phyloP scores from a whole-genome alignment of 2,329 filamentous ascomycete genomes.

The Exophiala mesophila region DNA sequence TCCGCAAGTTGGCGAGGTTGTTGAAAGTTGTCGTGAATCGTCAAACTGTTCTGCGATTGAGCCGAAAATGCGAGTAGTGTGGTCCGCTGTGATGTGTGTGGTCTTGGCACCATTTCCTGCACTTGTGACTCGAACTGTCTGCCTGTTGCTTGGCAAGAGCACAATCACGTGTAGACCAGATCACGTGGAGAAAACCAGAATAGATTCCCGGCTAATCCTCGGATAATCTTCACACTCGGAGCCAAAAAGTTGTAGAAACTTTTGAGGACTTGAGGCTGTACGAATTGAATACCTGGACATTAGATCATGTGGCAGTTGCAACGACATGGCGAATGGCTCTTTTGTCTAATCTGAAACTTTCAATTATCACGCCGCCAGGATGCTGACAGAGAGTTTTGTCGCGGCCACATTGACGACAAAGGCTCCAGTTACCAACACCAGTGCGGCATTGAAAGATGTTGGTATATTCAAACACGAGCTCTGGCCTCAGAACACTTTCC shows the following conservation, averaged over 20 bases:
- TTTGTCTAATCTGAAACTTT: too few relatives aligned
- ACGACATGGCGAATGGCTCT: too few relatives aligned
- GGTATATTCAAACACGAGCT: conserved; percentile 82
- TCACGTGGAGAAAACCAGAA: too few relatives aligned
- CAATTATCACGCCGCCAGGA: too few relatives aligned
- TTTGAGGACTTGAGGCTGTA: too few relatives aligned
- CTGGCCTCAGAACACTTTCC: conserved; percentile 70
- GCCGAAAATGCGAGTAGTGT: not conserved
- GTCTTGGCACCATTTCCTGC: not conserved
- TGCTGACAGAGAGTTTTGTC: conserved; percentile 48
- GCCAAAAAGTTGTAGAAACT: too few relatives aligned
- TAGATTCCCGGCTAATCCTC: not conserved
- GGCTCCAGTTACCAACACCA: conserved; percentile 35
- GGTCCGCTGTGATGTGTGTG: conserved; percentile 1
- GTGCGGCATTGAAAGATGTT: conserved; percentile 63
- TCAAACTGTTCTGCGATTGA: not conserved
- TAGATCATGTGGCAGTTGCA: too few relatives aligned
- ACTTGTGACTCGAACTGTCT: conserved; percentile 8
- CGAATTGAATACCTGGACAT: too few relatives aligned
- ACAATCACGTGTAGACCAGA: too few relatives aligned
- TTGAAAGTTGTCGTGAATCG: conserved; percentile 4
- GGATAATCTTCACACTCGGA: not conserved
- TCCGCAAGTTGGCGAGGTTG: conserved; percentile 21
- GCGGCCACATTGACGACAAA: conserved; percentile 39
- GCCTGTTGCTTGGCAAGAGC: conserved; percentile 2